These are phyloP conservation scores for Chaetothyriales sp. DNA, from an alignment of 2,329 filamentous ascomycete genomes.

Conservation along the genomic window DNA sequence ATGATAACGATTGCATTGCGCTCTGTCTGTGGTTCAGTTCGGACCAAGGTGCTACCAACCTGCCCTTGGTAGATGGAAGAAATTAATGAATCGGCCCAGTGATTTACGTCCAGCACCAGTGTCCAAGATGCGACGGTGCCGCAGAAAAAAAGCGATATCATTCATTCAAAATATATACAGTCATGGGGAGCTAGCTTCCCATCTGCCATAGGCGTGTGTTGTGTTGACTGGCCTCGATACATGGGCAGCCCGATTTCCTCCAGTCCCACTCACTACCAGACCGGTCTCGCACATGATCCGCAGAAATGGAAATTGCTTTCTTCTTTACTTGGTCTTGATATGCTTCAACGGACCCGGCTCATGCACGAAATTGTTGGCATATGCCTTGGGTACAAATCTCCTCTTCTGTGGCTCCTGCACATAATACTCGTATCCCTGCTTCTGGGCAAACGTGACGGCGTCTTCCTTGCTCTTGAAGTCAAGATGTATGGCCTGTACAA, in stretches of 20 bases:
- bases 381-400: constrained; percentile 76
- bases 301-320: neutral
- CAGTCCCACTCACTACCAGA: neutral
- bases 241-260: no score
- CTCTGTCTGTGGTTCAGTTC: no score
- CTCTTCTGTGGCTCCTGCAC: constrained; percentile 91
- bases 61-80: no score
- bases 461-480: constrained; percentile 89
- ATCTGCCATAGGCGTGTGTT: no score
- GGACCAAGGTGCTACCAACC: no score
- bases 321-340: constrained; percentile 54
- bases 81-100: neutral
- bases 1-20: no score
- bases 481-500: constrained; percentile 85
- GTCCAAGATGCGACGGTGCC: neutral
- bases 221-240: no score
- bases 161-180: neutral
- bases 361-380: constrained; percentile 92
- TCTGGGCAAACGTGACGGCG: constrained; percentile 87
- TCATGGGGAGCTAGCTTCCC: no score
- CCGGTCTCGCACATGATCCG: neutral
- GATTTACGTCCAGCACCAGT: neutral
- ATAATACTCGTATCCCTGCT: constrained; percentile 98
- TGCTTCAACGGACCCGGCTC: constrained; percentile 56
- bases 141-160: neutral